Base-by-base conservation (phyloP, 2,329 filamentous ascomycete species). In the Cladosporium sp. region DNA sequence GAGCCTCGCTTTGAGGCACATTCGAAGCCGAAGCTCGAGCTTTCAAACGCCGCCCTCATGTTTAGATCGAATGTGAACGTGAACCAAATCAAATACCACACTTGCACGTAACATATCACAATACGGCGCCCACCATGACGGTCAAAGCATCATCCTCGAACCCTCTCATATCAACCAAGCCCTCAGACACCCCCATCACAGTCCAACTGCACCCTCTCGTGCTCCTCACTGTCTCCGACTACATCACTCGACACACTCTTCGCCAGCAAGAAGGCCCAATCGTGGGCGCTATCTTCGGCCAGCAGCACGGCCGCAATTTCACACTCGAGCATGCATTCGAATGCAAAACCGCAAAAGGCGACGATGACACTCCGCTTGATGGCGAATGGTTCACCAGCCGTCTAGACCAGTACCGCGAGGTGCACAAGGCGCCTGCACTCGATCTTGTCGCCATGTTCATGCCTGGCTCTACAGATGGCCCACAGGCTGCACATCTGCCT, bases 291-390 rank as follows among this genome's bases (percentile, higher is more conserved):
- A 77, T 98, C n/a, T 72, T 98, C 5, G 93, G 93, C 13, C 88
- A 93, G 64, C 91, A 96, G 61, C 87, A 89, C 74, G 92, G 92
- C 16, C 85, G 89, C 51, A 84, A 92, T 62, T 85, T 96, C 60
- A 95, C 88, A 8, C 84, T 96, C 57, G 92, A 97, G 68, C 85
- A 95, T 72, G 90, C 88, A 3, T 97, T 95, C 65, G 90, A 96
- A 64, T 89, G 86, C 67, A 81, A 85, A 55, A 73, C 82, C 47
- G 60, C 69, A 25, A 63, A 70, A 29, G 58, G 62, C 7, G 59
- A 66, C 63, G 81, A 79, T 27, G 74, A 82, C 38, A 76, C 83
- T 36, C 67, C 80, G 27, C 71, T 95, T 7, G 80, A 91, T 57
- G 69, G 77, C 48, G 71, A 71, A 3, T 94, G 87, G 82, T 96